Evolutionary conservation across 2,329 filamentous ascomycete species (phyloP), one percentile per base, ranked within the genome.

Genomic region (Alternaria sp.): DNA sequence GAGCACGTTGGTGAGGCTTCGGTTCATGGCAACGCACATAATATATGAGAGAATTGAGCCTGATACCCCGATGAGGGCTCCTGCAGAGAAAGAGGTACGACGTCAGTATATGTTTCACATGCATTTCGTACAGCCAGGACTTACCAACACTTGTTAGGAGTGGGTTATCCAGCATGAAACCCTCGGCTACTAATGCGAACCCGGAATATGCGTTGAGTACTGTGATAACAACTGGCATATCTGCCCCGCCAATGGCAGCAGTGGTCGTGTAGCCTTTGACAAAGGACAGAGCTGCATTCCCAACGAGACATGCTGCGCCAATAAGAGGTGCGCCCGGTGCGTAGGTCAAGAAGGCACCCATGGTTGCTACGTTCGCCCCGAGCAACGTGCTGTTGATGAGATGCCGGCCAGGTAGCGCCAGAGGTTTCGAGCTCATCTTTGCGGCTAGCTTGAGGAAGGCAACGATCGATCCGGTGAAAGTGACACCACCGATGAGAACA

Each of bases 151-250:
- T 93, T 0, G 93, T 96, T 1, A 97, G 84, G 1, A 97, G 85
- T 0, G 93, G 89, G 62, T 96, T 97, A 69, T 96, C 90, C 13
- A 97, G 84, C 93, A 97, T 97, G 77, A 97, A 90, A 0, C 93
- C 93, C 79, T 97, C 93, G 0, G 93, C 93, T 0, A 97, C 93
- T 3, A 97, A 85, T 0, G 93, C 93, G 61, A 97, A 97, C 12
- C 93, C 93, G 51, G 92, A 95, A 77, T 97, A 97, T 0, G 93
- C 93, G 71, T 97, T 97, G 28, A 97, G 81, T 1, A 97, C 93
- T 0, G 93, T 96, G 67, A 96, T 96, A 30, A 96, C 92, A 6
- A 96, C 93, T 13, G 91, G 93, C 93, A 97, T 97, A 74, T 97
- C 93, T 12, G 93, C 93, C n/a, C 93, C 93, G 21, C 93, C 93